Percentiles rank a stretch among this genome's conserved stretches.
phyloP scores from a whole-genome alignment of 768 basidiomycete genomes.

The Termitomyces sp. region DNA sequence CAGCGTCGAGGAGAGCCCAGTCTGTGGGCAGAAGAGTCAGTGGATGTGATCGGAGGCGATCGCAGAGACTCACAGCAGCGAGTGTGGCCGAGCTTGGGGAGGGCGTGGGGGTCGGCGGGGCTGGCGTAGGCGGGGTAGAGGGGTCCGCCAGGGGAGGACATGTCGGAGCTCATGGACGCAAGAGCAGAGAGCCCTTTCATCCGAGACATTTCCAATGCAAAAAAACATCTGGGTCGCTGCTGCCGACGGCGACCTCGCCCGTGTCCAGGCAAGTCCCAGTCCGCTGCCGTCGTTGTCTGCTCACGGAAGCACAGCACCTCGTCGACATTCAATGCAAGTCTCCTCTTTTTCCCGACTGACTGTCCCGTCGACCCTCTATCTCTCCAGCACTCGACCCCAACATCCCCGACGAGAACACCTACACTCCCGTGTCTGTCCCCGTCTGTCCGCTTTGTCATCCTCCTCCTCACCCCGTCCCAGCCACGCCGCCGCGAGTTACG shows the following conservation, averaged over 20 bases:
- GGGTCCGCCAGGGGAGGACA: neutral
- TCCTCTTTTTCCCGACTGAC: constrained; percentile 3
- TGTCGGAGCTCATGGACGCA: neutral
- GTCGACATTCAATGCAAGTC: constrained; percentile 55
- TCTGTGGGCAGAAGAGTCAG: constrained; percentile 44
- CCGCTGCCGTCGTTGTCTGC: neutral
- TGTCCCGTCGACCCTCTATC: constrained; percentile 28
- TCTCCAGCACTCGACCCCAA: constrained; percentile 63
- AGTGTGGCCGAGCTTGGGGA: constrained; percentile 65
- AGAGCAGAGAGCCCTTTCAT: neutral
- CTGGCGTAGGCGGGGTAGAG: constrained; percentile 33
- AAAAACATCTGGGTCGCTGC: constrained; percentile 94
- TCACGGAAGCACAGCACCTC: constrained; percentile 42
- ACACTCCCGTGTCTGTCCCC: constrained; percentile 70
- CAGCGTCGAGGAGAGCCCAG: constrained; percentile 77
- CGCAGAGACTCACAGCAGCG: constrained; percentile 66
- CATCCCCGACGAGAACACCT: constrained; percentile 64
- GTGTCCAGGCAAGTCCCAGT: constrained; percentile 51
- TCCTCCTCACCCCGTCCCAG: constrained; percentile 30
- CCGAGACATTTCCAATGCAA: constrained; percentile 11
- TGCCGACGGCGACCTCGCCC: constrained; percentile 80
- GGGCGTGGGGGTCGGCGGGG: constrained; percentile 25
- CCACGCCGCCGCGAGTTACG: constrained; percentile 95
- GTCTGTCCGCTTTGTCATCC: constrained; percentile 3
- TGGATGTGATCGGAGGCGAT: constrained; percentile 33